Evolutionary conservation across 2,329 filamentous ascomycete species (phyloP).

Genomic region (Penicillium sp.): DNA sequence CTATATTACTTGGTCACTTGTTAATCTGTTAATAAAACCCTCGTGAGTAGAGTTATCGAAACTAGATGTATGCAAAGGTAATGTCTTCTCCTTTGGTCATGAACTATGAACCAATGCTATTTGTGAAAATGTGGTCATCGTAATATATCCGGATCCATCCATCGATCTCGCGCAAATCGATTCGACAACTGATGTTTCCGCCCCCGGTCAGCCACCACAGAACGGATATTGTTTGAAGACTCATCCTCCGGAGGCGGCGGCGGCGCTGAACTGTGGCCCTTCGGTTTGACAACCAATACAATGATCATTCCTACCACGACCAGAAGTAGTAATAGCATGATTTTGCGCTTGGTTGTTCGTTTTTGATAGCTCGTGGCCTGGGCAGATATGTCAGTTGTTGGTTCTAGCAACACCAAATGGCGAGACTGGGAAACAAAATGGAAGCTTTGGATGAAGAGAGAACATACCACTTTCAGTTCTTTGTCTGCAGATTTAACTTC

Average conservation of each 20-base stretch:
- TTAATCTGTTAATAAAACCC: neutral
- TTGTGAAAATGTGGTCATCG: constrained; percentile 26
- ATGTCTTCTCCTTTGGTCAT: neutral
- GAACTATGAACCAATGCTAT: constrained; percentile 17
- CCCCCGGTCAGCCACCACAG: constrained; percentile 23
- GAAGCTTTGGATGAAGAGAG: neutral
- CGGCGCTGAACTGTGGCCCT: constrained; percentile 37
- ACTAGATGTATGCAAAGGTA: neutral
- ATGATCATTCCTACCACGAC: constrained; percentile 86
- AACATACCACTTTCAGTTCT: constrained; percentile 72
- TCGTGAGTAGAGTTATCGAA: neutral
- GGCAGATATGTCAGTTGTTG: constrained; percentile 1
- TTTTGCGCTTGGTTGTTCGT: constrained; percentile 83
- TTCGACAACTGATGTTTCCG: constrained; percentile 24
- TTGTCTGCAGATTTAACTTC: constrained; percentile 92
- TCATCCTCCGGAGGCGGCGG: constrained; percentile 27
- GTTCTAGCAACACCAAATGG: neutral
- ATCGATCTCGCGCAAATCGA: constrained; percentile 30
- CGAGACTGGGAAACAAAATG: neutral
- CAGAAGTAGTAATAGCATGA: constrained; percentile 83
- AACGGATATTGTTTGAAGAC: constrained; percentile 25
- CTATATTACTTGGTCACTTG: neutral
- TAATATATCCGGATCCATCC: constrained; percentile 38
- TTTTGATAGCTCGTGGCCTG: constrained; percentile 80
- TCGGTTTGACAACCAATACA: constrained; percentile 76